Evolutionary conservation across 2,329 filamentous ascomycete species (phyloP), one percentile per base, ranked within the genome.

Genomic region (Apiospora saccharicola): DNA sequence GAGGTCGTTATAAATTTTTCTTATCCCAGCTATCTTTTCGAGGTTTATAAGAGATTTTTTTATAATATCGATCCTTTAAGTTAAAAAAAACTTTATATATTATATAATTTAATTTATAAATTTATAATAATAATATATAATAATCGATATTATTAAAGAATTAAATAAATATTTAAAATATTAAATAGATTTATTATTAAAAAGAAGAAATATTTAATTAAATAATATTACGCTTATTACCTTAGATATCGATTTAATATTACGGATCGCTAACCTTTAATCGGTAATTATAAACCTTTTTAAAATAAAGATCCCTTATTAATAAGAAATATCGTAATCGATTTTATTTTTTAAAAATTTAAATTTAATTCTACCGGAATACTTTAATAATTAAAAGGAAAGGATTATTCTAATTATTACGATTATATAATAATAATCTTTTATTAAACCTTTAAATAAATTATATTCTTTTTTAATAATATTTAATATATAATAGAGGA

Each of bases 101-200:
- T 67, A 30, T 67, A 67, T 37, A 24, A 16, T 3, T 10, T 30
- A 34, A 67, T 67, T 3, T 41, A 67, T 67, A 26, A 67, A 41
- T 67, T 67, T 67, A 67, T 67, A 41, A 67, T 22, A 30, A 37
- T 67, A 37, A 30, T 19, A 8, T 41, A 67, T 19, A 41, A 67
- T 67, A 26, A 67, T 37, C 14, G 14, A 19, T 30, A 67, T 41
- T 67, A 67, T 67, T 37, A 44, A 44, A 14, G 1, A 44, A 44
- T 44, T 14, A 14, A 44, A 14, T 14, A 14, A 44, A 12, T 44
- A 44, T 14, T 13, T 3, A 14, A 44, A 44, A 44, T 14, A 13
- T 14, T 44, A 13, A 44, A 44, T 14, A 44, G 14, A 34, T 30
- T 67, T 67, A 67, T 67, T 41, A 10, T 67, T 67, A 41, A 37